Evolutionary conservation across 331 rosid species (phyloP).

Genomic region (Acacia pycnantha): DNA sequence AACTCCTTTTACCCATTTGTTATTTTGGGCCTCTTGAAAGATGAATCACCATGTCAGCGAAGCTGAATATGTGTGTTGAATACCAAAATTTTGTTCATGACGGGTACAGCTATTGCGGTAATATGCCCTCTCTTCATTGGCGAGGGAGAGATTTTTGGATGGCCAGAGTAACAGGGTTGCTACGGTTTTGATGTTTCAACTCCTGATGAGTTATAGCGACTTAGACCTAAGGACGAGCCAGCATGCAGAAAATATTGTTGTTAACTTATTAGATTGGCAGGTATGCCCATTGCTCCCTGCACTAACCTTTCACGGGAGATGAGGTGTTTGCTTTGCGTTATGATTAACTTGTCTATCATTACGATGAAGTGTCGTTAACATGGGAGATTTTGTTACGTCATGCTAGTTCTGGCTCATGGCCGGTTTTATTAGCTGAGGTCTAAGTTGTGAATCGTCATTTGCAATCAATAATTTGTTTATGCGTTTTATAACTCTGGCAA

Average conservation of each 20-base stretch:
- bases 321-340: background rate
- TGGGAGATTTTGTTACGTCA: background rate
- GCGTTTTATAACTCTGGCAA: background rate
- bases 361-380: background rate
- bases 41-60: background rate
- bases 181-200: slow-evolving; percentile 56
- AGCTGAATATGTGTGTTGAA: slow-evolving; percentile 2
- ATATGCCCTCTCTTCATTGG: slow-evolving; percentile 61
- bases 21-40: slow-evolving; percentile 2
- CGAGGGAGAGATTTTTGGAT: slow-evolving; percentile 64
- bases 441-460: background rate
- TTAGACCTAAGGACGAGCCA: slow-evolving; percentile 50
- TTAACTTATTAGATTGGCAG: slow-evolving; percentile 91
- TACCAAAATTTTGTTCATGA: slow-evolving; percentile 19
- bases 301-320: background rate
- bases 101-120: slow-evolving; percentile 65
- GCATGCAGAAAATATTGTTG: slow-evolving; percentile 58
- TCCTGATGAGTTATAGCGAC: slow-evolving; percentile 63
- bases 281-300: slow-evolving; percentile 34
- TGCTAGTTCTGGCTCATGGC: slow-evolving; percentile 1
- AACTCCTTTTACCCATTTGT: slow-evolving; percentile 13
- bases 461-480: slow-evolving; percentile 12
- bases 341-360: background rate
- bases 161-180: slow-evolving; percentile 55
- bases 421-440: slow-evolving; percentile 12